Percentiles rank a stretch among this genome's conserved stretches.
phyloP scores from a whole-genome alignment of 139 green algal genomes.

The Coccomyxa sp. region DNA sequence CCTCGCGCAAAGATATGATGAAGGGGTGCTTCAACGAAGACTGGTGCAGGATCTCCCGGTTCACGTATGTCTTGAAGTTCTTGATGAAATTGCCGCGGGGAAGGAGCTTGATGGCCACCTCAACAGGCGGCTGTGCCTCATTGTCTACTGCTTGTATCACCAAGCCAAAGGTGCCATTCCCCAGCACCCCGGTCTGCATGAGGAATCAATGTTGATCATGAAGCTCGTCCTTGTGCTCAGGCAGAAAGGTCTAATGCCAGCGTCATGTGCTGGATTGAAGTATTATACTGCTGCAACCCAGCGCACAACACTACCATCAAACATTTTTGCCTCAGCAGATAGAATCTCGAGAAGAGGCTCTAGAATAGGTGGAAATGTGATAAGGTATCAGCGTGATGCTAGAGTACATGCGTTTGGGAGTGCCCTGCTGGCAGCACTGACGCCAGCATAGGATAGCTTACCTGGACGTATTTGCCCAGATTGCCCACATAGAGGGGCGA shows the following conservation, averaged over 20 bases:
- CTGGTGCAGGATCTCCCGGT: conserved; percentile 56
- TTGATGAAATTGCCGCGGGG: conserved; percentile 21
- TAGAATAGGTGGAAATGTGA: background rate
- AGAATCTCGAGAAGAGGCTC: conserved; percentile 3
- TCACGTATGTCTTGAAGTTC: conserved; percentile 38
- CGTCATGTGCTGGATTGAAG: too few relatives aligned
- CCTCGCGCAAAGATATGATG: conserved; percentile 39
- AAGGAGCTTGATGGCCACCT: conserved; percentile 50
- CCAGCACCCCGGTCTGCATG: conserved; percentile 26
- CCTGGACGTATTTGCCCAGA: background rate
- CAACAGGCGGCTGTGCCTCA: background rate
- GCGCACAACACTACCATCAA: too few relatives aligned
- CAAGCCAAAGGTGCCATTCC: conserved; percentile 31
- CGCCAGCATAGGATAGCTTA: too few relatives aligned
- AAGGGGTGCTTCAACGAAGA: conserved; percentile 46
- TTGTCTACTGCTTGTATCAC: conserved; percentile 33
- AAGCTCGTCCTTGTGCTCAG: too few relatives aligned
- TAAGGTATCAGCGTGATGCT: background rate
- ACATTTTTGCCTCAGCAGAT: background rate
- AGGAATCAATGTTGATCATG: too few relatives aligned
- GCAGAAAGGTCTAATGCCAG: too few relatives aligned
- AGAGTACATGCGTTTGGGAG: too few relatives aligned
- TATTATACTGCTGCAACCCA: too few relatives aligned
- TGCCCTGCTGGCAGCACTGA: too few relatives aligned
- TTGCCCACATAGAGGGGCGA: background rate